Percentiles rank a stretch among this genome's conserved stretches.
These are phyloP conservation scores for Penicillium sp. DNA, from an alignment of 2,329 filamentous ascomycete species.

Conservation along the genomic window DNA sequence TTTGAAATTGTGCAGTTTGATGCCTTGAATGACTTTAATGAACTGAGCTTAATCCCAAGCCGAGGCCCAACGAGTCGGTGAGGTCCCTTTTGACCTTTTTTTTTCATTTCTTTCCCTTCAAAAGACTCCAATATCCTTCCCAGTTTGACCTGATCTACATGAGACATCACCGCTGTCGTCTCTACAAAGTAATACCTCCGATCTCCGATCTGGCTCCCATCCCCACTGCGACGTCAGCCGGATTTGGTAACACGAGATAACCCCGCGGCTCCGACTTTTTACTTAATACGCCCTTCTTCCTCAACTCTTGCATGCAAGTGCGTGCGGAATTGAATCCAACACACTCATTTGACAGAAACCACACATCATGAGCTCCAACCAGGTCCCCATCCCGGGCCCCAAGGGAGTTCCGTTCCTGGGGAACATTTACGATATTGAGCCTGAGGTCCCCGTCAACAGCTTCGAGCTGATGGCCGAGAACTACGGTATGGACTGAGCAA, in stretches of 20 bases:
- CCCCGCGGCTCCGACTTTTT: neutral
- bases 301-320: neutral
- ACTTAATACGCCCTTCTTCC: neutral
- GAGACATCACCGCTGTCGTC: neutral
- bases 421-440: slow-evolving; percentile 64
- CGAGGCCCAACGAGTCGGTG: slow-evolving; percentile 1
- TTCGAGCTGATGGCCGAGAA: slow-evolving; percentile 61
- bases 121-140: too few species aligned
- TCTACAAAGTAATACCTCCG: neutral
- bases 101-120: neutral
- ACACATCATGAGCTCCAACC: slow-evolving; percentile 19
- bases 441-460: slow-evolving; percentile 58
- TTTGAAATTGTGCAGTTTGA: neutral
- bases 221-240: neutral
- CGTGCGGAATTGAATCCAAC: neutral
- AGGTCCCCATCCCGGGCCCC: slow-evolving; percentile 61
- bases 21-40: neutral
- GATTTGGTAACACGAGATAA: neutral
- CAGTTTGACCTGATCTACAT: neutral
- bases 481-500: slow-evolving; percentile 55
- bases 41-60: neutral
- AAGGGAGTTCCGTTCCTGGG: slow-evolving; percentile 66
- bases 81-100: neutral
- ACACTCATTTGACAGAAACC: neutral
- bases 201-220: neutral